Percentiles rank a stretch among this genome's conserved stretches.
phyloP scores from a whole-genome alignment of 23 red algal species.

The Cyanidiococcus yangmingshanensis region DNA sequence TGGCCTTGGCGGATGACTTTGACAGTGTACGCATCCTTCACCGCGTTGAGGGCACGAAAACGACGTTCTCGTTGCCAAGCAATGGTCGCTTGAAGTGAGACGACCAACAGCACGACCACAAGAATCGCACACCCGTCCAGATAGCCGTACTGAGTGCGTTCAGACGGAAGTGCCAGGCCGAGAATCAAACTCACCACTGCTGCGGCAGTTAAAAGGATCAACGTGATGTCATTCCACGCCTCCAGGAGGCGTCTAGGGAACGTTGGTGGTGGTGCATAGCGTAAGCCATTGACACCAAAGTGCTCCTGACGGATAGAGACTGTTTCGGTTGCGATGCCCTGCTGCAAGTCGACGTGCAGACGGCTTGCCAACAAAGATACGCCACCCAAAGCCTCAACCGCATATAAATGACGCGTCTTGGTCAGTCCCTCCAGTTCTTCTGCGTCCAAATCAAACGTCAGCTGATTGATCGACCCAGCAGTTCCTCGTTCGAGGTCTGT shows the following conservation, averaged over 20 bases:
- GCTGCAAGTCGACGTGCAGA: slow-evolving; percentile 33
- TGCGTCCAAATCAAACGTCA: too few species aligned
- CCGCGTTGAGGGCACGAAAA: slow-evolving; percentile 74
- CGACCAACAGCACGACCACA: slow-evolving; percentile 63
- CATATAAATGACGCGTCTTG: not conserved
- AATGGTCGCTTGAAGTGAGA: slow-evolving; percentile 55
- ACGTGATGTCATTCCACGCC: slow-evolving; percentile 69
- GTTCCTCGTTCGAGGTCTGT: too few species aligned
- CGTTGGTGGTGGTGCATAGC: slow-evolving; percentile 56
- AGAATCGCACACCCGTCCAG: slow-evolving; percentile 85
- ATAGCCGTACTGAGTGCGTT: slow-evolving; percentile 64
- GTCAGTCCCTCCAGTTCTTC: not conserved
- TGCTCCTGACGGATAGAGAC: not conserved
- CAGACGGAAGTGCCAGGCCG: slow-evolving; percentile 36
- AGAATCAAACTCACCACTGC: slow-evolving; percentile 52
- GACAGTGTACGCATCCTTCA: slow-evolving; percentile 74
- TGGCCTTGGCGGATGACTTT: slow-evolving; percentile 41
- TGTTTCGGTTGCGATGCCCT: not conserved
- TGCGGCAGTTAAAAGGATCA: slow-evolving; percentile 64
- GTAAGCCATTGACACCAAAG: slow-evolving; percentile 61
- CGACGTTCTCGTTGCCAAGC: slow-evolving; percentile 51
- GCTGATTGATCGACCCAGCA: too few species aligned
- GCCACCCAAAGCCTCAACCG: not conserved
- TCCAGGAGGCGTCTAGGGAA: slow-evolving; percentile 34
- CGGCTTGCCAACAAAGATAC: slow-evolving; percentile 14